phyloP scores from a whole-genome alignment of 2,329 filamentous ascomycete genomes.

The Penicillium nordicum region DNA sequence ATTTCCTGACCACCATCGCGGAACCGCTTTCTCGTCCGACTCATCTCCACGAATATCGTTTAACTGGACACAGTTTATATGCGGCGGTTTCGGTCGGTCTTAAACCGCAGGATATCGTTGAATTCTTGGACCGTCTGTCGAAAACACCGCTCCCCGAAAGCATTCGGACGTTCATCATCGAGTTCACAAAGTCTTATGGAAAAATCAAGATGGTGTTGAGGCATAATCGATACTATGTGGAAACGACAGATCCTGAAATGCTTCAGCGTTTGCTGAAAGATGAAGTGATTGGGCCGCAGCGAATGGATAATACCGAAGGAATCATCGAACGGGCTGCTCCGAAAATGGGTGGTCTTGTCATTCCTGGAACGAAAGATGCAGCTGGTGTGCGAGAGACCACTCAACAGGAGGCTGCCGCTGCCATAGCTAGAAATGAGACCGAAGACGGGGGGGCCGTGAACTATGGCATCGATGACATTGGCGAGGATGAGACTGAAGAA shows the following conservation, averaged over 20 bases:
- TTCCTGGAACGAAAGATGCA: conserved; percentile 90
- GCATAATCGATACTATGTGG: conserved; percentile 90
- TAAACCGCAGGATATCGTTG: conserved; percentile 83
- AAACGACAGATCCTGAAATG: conserved; percentile 83
- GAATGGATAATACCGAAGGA: conserved; percentile 68
- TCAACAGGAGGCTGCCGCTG: conserved; percentile 36
- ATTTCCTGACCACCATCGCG: conserved; percentile 92
- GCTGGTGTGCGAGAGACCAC: conserved; percentile 77
- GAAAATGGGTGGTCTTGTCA: conserved; percentile 81
- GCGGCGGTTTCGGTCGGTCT: conserved; percentile 94
- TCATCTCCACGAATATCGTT: conserved; percentile 87
- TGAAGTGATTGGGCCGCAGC: conserved; percentile 71
- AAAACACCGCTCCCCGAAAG: conserved; percentile 83
- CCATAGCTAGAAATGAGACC: conserved; percentile 37
- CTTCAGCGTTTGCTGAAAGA: conserved; percentile 85
- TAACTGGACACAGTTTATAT: conserved; percentile 90
- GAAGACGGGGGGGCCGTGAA: conserved; percentile 63
- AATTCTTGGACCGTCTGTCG: conserved; percentile 79
- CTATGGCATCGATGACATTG: conserved; percentile 66
- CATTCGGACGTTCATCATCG: conserved; percentile 74
- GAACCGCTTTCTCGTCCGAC: conserved; percentile 87
- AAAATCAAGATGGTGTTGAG: conserved; percentile 95
- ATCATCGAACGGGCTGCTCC: conserved; percentile 79
- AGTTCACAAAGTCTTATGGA: conserved; percentile 84
- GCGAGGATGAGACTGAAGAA: conserved; percentile 71